Conservation (phyloP, 352 stramenopile species). For the Phytopythium boreale region DNA sequence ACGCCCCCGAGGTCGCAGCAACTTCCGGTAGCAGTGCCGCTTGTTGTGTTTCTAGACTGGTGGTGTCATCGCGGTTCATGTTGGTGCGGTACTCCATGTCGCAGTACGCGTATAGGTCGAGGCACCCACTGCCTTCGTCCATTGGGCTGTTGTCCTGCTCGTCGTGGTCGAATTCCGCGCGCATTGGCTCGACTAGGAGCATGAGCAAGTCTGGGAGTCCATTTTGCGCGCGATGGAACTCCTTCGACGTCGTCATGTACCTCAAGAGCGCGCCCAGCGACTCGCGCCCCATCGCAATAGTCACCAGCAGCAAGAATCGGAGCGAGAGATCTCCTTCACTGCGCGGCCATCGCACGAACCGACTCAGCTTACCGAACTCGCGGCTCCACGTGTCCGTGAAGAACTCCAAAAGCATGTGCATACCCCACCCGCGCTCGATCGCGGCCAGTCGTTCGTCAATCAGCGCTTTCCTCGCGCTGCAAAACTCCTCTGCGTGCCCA, state of each 20-base stretch:
- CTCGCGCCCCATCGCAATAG: conserved; percentile 40
- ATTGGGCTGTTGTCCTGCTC: conserved; percentile 4
- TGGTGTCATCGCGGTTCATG: conserved; percentile 29
- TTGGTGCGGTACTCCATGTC: conserved; percentile 54
- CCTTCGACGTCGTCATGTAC: conserved; percentile 67
- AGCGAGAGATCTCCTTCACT: conserved; percentile 25
- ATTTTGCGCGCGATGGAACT: conserved; percentile 70
- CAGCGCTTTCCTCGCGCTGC: conserved; percentile 26
- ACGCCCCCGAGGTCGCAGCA: conserved; percentile 11
- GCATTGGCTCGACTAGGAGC: conserved; percentile 23
- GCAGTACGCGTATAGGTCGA: conserved; percentile 51
- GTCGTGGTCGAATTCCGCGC: neutral
- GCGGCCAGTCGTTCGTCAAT: conserved; percentile 46
- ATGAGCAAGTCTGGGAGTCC: conserved; percentile 70
- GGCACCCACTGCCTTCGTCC: conserved; percentile 21
- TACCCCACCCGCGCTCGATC: conserved; percentile 36
- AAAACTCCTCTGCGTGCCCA: conserved; percentile 57
- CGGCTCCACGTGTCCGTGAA: conserved; percentile 34
- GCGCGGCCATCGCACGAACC: conserved; percentile 61
- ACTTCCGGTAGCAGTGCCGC: conserved; percentile 2
- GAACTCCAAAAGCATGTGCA: conserved; percentile 36
- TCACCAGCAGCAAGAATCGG: conserved; percentile 47
- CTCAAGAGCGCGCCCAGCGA: conserved; percentile 40
- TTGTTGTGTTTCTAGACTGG: neutral
- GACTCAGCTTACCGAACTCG: conserved; percentile 51